Percentiles rank a stretch among this genome's conserved stretches.
phyloP scores from a whole-genome alignment of 768 basidiomycete genomes.

The Xerocomellus chrysenteron region DNA sequence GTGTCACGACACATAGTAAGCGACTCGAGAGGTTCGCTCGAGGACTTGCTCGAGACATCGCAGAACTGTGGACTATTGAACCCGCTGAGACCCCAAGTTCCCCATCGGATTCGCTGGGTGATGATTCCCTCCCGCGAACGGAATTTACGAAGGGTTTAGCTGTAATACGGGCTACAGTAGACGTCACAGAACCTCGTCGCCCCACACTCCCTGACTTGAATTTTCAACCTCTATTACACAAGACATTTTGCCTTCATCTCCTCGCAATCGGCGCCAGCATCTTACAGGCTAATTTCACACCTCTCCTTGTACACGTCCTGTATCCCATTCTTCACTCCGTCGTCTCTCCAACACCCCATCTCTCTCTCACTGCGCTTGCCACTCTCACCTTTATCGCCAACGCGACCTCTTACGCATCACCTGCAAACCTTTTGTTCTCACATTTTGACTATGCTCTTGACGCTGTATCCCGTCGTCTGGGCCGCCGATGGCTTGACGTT shows the following conservation, averaged over 20 bases:
- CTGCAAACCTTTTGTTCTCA: constrained; percentile 83
- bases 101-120: constrained; percentile 8
- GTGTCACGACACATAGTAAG: constrained; percentile 35
- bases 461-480: constrained; percentile 80
- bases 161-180: constrained; percentile 57
- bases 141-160: constrained; percentile 68
- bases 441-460: constrained; percentile 98
- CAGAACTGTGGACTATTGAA: constrained; percentile 68
- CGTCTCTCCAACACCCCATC: constrained; percentile 64
- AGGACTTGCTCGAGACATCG: constrained; percentile 57
- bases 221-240: constrained; percentile 66
- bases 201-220: constrained; percentile 27
- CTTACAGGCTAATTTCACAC: constrained; percentile 66
- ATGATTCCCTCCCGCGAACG: constrained; percentile 44
- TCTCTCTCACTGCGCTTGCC: constrained; percentile 75
- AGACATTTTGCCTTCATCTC: constrained; percentile 67
- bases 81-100: constrained; percentile 30
- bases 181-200: constrained; percentile 39
- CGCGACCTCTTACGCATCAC: constrained; percentile 84
- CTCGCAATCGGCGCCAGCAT: constrained; percentile 72
- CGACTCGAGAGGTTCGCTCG: constrained; percentile 64
- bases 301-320: constrained; percentile 71
- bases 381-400: constrained; percentile 69
- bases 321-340: constrained; percentile 88
- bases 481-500: constrained; percentile 77